A percentile compares a stretch with the other conserved stretches of the same genome.
Conservation (phyloP, 2,329 filamentous ascomycete genomes). For the Verticillium longisporum region DNA sequence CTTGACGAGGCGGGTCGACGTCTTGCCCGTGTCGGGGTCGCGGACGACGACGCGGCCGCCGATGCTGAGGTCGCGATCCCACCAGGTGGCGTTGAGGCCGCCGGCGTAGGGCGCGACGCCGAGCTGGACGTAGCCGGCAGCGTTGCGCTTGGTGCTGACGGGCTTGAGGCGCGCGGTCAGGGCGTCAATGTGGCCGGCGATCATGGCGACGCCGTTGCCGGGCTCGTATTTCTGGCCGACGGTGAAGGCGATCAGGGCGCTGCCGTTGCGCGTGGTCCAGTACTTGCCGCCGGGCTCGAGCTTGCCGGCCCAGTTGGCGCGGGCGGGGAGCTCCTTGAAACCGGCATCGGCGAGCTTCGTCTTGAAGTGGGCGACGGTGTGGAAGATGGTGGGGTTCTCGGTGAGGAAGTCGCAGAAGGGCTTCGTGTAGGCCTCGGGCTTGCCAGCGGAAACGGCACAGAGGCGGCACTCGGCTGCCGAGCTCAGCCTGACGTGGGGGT, state of each 20-base stretch:
- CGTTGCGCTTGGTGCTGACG: slow-evolving; percentile 74
- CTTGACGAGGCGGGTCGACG: slow-evolving; percentile 76
- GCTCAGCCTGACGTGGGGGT: slow-evolving; percentile 27
- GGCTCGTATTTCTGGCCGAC: slow-evolving; percentile 74
- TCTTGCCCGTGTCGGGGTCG: slow-evolving; percentile 66
- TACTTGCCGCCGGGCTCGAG: slow-evolving; percentile 81
- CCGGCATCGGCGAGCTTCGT: slow-evolving; percentile 64
- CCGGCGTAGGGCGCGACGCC: slow-evolving; percentile 92
- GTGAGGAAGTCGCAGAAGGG: slow-evolving; percentile 85
- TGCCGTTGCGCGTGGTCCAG: slow-evolving; percentile 79
- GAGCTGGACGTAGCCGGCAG: slow-evolving; percentile 80
- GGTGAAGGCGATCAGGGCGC: slow-evolving; percentile 76
- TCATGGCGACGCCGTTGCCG: slow-evolving; percentile 80
- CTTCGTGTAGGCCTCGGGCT: slow-evolving; percentile 64
- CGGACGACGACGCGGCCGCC: slow-evolving; percentile 84
- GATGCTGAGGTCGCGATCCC: slow-evolving; percentile 89
- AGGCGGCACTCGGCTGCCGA: slow-evolving; percentile 12
- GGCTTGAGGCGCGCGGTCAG: slow-evolving; percentile 89
- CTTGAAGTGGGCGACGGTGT: slow-evolving; percentile 75
- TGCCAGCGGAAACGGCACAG: slow-evolving; percentile 21
- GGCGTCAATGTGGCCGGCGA: slow-evolving; percentile 90
- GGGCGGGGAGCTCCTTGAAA: slow-evolving; percentile 71
- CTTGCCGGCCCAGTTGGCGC: slow-evolving; percentile 68
- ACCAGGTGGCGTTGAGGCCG: slow-evolving; percentile 84
- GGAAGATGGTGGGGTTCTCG: slow-evolving; percentile 88